phyloP scores from a whole-genome alignment of 768 basidiomycete species.

The Boletellus sp. region DNA sequence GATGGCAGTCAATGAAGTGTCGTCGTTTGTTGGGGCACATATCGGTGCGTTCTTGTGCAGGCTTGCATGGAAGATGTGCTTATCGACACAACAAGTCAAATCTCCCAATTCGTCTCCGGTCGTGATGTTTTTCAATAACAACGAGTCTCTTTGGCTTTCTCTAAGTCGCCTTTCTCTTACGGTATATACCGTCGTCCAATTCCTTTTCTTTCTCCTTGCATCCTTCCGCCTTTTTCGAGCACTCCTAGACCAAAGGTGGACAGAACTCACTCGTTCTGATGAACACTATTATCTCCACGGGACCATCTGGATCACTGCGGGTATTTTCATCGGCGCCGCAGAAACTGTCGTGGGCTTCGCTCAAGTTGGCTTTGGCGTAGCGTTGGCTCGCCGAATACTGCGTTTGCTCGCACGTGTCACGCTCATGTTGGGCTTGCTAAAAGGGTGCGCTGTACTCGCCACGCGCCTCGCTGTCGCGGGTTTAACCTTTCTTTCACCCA shows the following conservation, averaged over 20 bases:
- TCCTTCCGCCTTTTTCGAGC: conserved; percentile 55
- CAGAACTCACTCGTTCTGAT: conserved; percentile 45
- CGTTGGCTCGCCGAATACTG: conserved; percentile 55
- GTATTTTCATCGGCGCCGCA: conserved; percentile 57
- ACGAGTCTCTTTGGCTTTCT: conserved; percentile 47
- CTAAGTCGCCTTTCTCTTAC: conserved; percentile 60
- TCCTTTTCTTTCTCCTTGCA: conserved; percentile 52
- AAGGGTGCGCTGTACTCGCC: conserved; percentile 51
- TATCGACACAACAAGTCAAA: conserved; percentile 8
- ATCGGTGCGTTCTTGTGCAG: conserved; percentile 42
- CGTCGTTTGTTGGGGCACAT: conserved; percentile 59
- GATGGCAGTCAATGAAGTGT: conserved; percentile 52
- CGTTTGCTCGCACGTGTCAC: conserved; percentile 51
- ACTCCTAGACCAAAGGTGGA: conserved; percentile 47
- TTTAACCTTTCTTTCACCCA: conserved; percentile 21
- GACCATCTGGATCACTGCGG: conserved; percentile 60
- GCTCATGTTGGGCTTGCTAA: conserved; percentile 59
- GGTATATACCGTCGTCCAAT: conserved; percentile 55
- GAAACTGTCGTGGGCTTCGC: conserved; percentile 67
- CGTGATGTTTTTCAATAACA: conserved; percentile 41
- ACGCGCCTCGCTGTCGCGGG: not conserved
- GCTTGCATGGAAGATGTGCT: not conserved
- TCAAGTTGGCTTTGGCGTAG: conserved; percentile 46
- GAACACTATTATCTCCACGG: conserved; percentile 54
- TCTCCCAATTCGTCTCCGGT: conserved; percentile 17